Evolutionary conservation across 2,329 filamentous ascomycete species (phyloP), one percentile per base, ranked within the genome.

Genomic region (Cytospora chrysosperma): DNA sequence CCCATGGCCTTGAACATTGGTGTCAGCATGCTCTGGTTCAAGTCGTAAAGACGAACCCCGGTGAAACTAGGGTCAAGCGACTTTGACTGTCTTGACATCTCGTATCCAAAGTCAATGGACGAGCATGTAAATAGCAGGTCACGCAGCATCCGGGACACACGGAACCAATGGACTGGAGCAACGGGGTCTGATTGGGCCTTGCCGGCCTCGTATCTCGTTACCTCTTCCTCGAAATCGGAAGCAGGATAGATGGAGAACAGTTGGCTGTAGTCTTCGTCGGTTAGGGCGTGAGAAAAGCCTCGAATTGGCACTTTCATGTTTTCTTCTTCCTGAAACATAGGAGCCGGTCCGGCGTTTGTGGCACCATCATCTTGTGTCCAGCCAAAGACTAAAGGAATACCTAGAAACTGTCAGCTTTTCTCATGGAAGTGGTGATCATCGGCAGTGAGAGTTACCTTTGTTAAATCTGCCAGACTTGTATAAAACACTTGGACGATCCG

Each of bases 1-100:
- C 70, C 70, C 1, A 63, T 68, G 0, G 24, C 65, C 0, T 57
- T 47, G 27, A 73, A 70, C 13, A 73, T 27, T 0, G 70, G 67
- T 0, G 70, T 66, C 30, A 72, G 28, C 69, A 72, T 70, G 59
- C 68, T 72, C 58, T 74, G 72, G 47, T 74, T 74, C n/a, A 73
- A 51, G 32, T 65, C 62, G 55, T 74, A 73, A 19, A 69, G 53
- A 1, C 68, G 67, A 1, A 72, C 69, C 1, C 70, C 68, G 0
- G 67, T 15, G 21, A 67, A 67, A 4, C 17, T 51, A 1, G 55
- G 40, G 27, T 68, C 51, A 2, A 26, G 3, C 1, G 52, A 37
- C 40, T 58, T 63, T 0, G 67, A 68, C 4, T 65, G 66, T 3
- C 30, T 51, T 0, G 65, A 67, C 8, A 69, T 27, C 4, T 68